Evolutionary conservation across 306 rosid genomes (phyloP), one percentile per base, ranked within the genome.

Genomic region (Vigna mungo): DNA sequence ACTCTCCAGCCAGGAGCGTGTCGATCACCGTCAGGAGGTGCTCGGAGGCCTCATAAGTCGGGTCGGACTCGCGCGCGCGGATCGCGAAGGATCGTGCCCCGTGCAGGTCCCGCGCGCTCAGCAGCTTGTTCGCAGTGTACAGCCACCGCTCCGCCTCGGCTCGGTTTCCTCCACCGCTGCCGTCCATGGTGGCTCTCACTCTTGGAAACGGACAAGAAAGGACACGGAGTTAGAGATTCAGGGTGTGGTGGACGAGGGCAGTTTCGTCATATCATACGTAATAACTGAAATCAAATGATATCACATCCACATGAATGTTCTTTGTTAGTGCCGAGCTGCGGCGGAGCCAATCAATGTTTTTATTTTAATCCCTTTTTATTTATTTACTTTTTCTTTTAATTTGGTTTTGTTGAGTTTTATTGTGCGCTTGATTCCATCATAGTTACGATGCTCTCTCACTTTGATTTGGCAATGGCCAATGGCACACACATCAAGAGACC

Each of bases 141-240:
- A 95, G 85, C 99, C 97, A 95, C 64, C 97, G 91, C 74, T 86
- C 88, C 4, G 97, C 97, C 74, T 95, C 99, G 6, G 89, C 91
- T 78, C 95, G 77, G 81, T 69, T 85, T 13, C 82, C 82, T 30
- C 80, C 80, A 75, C 51, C 68, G 47, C 44, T 66, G 54, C 80
- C 76, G 12, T 88, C 88, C 94, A 88, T 78, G 32, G 58, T 12
- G 55, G 25, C 3, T 34, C 30, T 32, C 10, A 2, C 5, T 46
- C 23, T 66, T 30, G 9, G 59, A 74, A 59, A n/a, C 70, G 80
- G 16, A 7, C 4, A 6, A 1, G 46, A 41, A 41, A 9, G 46
- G 13, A 9, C 46, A 41, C 12, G 12, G 3, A 1, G 49, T 8
- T 4, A 12, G 66, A 9, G 15, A 1, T 11, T 51, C 21, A 0